These are phyloP conservation scores for Parietichytrium sp. DNA, from an alignment of 108 stramenopile species.

Conservation along the genomic window DNA sequence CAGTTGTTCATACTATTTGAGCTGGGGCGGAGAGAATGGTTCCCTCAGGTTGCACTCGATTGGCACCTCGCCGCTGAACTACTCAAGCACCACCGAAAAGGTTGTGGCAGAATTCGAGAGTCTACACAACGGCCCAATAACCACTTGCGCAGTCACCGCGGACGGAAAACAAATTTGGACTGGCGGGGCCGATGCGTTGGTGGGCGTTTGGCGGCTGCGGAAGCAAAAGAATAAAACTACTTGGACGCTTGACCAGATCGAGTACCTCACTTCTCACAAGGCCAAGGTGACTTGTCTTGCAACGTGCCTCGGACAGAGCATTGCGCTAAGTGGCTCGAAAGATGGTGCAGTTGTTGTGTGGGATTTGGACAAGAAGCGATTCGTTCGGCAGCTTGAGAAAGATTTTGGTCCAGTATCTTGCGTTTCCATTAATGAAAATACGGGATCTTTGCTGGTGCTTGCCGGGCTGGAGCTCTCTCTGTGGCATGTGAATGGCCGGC, in stretches of 20 bases:
- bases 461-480: neutral
- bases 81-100: neutral
- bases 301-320: neutral
- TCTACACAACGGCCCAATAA: neutral
- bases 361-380: slow-evolving; percentile 29
- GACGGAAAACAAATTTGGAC: slow-evolving; percentile 20
- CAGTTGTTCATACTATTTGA: neutral
- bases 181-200: neutral
- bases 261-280: slow-evolving; percentile 1
- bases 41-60: neutral
- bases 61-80: neutral
- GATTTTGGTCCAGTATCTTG: neutral
- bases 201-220: neutral
- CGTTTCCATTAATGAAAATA: slow-evolving; percentile 20
- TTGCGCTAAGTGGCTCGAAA: neutral
- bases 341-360: slow-evolving; percentile 4
- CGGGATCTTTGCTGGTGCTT: neutral
- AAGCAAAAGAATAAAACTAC: neutral
- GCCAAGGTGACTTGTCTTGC: neutral
- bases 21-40: slow-evolving; percentile 28
- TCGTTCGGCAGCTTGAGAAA: neutral
- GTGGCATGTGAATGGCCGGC: slow-evolving; percentile 28
- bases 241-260: slow-evolving; percentile 16
- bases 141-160: slow-evolving; percentile 3
- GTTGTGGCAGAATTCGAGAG: slow-evolving; percentile 7